Evolutionary conservation across 768 basidiomycete species (phyloP), one percentile per base, ranked within the genome.

Genomic region (Hypholoma fasciculare): DNA sequence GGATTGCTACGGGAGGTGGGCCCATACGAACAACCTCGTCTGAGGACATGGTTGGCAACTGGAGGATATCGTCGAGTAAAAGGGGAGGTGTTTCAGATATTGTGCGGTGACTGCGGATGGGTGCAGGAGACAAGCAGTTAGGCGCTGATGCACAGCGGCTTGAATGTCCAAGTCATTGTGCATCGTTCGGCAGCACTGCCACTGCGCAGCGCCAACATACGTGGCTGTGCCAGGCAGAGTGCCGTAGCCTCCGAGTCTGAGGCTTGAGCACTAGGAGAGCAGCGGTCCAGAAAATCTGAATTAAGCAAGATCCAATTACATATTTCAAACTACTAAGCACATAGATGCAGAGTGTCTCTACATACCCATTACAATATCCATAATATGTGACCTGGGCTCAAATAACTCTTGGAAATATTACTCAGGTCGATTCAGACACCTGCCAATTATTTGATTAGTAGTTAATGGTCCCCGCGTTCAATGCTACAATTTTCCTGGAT

Each of bases 1-100:
- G 66, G 11, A 83, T 53, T 7, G 79, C 43, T 9, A 74, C 57
- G 3, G 81, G 77, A 37, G 65, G 63, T 54, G 57, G 53, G 12
- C 34, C 48, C 19, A 52, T 30, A 14, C 19, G 17, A 5, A 54
- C 23, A 52, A 57, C 51, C 51, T 56, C 57, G 20, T 46, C 55
- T n/a, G 47, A 17, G n/a, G 39, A 42, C 23, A 43, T 43, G 20
- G 20, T 55, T n/a, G 30, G 7, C 9, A 4, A 23, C 6, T 34
- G 9, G 30, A 34, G 7, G 51, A 51, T 40, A n/a, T 40, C 7
- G 13, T 14, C 40, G 30, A 4, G 48, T 27, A 30, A 47, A 4
- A 14, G 48, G 48, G 8, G 13, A 26, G 27, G 23, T 27, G 23
- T 14, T 23, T 26, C 16, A 49, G 48, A 49, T 49, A 49, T 23